Evolutionary conservation across 2,329 filamentous ascomycete species (phyloP), one percentile per base, ranked within the genome.

Genomic region (Pseudopithomyces maydicus): DNA sequence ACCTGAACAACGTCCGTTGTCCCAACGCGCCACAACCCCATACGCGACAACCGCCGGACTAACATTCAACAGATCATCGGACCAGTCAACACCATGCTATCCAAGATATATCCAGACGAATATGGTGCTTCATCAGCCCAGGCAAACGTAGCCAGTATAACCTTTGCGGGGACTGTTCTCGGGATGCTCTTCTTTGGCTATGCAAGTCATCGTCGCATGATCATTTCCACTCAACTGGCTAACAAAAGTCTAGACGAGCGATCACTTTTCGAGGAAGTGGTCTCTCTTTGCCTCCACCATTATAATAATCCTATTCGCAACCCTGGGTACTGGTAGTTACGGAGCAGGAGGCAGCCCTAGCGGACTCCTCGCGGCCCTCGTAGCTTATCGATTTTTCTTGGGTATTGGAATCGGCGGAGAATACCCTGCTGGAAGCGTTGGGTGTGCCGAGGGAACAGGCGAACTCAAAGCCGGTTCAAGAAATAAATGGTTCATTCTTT

Each of bases 261-360:
- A 97, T 72, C 87, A 90, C 74, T 96, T 88, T 84, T 95, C 91
- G 10, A 87, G 93, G 19, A 92, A 90, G 68, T 90, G 91, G 80
- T 89, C 90, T 7, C 84, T 97, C 35, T 83, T 96, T 60, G 79
- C 89, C 17, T 95, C 91, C 0, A 97, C 93, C 2, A 70, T 92
- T 53, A 91, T 97, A 65, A 82, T 97, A 33, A 88, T 97, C 61
- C 65, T 97, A 61, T 97, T 97, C 71, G 92, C 92, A 1, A 89
- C 90, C 2, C 81, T 97, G 1, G 85, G 87, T 5, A 85, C 92
- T 3, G 92, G 87, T 0, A 87, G 90, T 0, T 97, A 96, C 73
- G 87, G 88, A 11, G 89, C 84, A 51, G 82, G 88, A 14, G 91
- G 90, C 15, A 88, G 85, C 22, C 67, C 85, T 0, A 75, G 84